Conservation (phyloP, 2,329 filamentous ascomycete genomes). For the Kalmusia sp. region DNA sequence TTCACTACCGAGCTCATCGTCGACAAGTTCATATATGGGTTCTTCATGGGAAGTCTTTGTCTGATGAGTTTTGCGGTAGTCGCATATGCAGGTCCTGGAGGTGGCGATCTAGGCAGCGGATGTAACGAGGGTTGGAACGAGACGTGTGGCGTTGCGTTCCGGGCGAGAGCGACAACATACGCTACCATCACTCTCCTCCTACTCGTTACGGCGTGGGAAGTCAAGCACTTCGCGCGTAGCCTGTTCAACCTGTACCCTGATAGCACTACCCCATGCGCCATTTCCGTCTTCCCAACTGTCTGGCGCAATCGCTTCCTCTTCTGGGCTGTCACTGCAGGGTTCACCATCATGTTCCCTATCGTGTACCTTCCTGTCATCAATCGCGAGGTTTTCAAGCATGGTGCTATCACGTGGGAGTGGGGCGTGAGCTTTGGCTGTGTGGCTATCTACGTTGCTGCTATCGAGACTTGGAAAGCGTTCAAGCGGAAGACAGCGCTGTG, state of each 20-base stretch:
- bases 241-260: slow-evolving; percentile 55
- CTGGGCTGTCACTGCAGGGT: slow-evolving; percentile 50
- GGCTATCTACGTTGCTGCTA: slow-evolving; percentile 49
- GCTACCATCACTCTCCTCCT: slow-evolving; percentile 53
- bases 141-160: slow-evolving; percentile 51
- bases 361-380: slow-evolving; percentile 57
- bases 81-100: slow-evolving; percentile 50
- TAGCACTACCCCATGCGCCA: slow-evolving; percentile 29
- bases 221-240: slow-evolving; percentile 53
- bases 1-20: slow-evolving; percentile 55
- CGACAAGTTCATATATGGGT: slow-evolving; percentile 58
- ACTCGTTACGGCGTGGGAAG: slow-evolving; percentile 57
- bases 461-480: slow-evolving; percentile 55
- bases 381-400: slow-evolving; percentile 54
- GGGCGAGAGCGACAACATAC: slow-evolving; percentile 61
- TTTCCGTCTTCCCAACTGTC: slow-evolving; percentile 48
- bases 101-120: slow-evolving; percentile 51
- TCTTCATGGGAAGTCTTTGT: slow-evolving; percentile 54
- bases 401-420: slow-evolving; percentile 55
- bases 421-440: slow-evolving; percentile 51
- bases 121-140: slow-evolving; percentile 55
- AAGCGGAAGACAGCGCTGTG: slow-evolving; percentile 48
- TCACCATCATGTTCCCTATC: slow-evolving; percentile 53
- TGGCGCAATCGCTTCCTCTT: slow-evolving; percentile 54
- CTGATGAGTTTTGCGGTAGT: slow-evolving; percentile 54